phyloP scores from a whole-genome alignment of 2,329 filamentous ascomycete genomes.

The Colletotrichum sp. region DNA sequence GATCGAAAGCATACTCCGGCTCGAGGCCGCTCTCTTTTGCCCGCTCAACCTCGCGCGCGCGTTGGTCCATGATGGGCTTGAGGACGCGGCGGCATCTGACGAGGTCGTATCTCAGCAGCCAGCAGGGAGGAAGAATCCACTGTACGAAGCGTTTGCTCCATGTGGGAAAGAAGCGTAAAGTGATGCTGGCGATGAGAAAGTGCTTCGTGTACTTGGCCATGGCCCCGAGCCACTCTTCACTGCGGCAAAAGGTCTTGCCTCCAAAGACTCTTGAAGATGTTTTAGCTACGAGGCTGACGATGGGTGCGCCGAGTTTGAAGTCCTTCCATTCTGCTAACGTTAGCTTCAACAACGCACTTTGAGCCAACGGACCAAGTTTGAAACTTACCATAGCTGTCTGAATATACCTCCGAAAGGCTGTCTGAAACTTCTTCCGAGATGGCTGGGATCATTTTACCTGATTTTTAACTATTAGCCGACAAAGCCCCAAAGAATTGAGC shows the following conservation, averaged over 20 bases:
- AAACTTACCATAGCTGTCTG: background rate
- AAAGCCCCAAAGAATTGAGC: background rate
- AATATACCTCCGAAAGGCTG: background rate
- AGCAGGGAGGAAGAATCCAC: background rate
- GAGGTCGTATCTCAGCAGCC: background rate
- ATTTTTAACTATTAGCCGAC: background rate
- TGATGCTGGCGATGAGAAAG: background rate
- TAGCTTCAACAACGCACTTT: background rate
- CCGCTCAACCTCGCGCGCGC: background rate
- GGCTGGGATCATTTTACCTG: background rate
- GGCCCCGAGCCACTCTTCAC: background rate
- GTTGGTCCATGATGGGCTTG: background rate
- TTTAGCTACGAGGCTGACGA: background rate
- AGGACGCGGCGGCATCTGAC: background rate
- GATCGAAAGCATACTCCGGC: background rate
- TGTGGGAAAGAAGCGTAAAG: background rate
- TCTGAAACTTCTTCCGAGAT: background rate
- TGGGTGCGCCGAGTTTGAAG: background rate
- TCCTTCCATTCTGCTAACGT: background rate
- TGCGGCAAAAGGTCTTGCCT: background rate
- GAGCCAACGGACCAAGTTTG: fast-evolving
- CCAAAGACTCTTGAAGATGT: background rate
- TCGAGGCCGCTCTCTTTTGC: background rate
- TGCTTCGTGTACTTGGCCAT: background rate
- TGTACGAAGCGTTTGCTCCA: background rate